A percentile compares a stretch with the other conserved stretches of the same genome.
Evolutionary conservation across 495 filamentous ascomycete species (phyloP).

Genomic region (Xylaria flabelliformis): DNA sequence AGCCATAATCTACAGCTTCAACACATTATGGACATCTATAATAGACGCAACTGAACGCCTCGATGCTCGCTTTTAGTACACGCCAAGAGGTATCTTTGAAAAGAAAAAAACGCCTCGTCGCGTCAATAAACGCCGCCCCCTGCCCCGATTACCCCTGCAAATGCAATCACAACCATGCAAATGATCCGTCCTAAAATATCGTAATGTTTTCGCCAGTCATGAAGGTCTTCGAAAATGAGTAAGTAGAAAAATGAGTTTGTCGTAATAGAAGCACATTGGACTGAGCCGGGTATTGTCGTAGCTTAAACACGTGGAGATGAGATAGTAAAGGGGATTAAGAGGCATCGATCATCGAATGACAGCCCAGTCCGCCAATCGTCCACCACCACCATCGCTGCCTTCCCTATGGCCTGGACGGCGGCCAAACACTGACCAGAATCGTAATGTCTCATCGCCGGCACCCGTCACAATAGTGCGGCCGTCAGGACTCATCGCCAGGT

Average conservation of each 20-base stretch:
- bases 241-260: slow-evolving; percentile 13
- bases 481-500: slow-evolving; percentile 96
- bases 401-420: slow-evolving; percentile 65
- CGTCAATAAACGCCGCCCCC: slow-evolving; percentile 12
- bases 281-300: slow-evolving; percentile 23
- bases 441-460: slow-evolving; percentile 91
- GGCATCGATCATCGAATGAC: slow-evolving; percentile 63
- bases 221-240: slow-evolving; percentile 7
- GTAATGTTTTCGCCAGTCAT: slow-evolving; percentile 17
- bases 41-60: not conserved
- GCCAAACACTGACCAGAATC: slow-evolving; percentile 95
- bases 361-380: slow-evolving; percentile 70
- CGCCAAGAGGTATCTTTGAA: slow-evolving; percentile 13
- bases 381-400: slow-evolving; percentile 56
- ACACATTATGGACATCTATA: slow-evolving; percentile 14
- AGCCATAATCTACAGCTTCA: slow-evolving; percentile 16
- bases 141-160: not conserved
- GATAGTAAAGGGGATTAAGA: slow-evolving; percentile 17
- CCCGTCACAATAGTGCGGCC: slow-evolving; percentile 93
- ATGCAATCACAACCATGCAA: slow-evolving; percentile 27
- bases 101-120: not conserved
- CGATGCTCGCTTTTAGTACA: slow-evolving; percentile 17
- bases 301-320: slow-evolving; percentile 20
- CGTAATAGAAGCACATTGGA: slow-evolving; percentile 30
- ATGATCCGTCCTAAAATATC: slow-evolving; percentile 29